Evolutionary conservation across 2,329 filamentous ascomycete genomes (phyloP).

Genomic region (Ophiocordyceps polyrhachis-furcata): DNA sequence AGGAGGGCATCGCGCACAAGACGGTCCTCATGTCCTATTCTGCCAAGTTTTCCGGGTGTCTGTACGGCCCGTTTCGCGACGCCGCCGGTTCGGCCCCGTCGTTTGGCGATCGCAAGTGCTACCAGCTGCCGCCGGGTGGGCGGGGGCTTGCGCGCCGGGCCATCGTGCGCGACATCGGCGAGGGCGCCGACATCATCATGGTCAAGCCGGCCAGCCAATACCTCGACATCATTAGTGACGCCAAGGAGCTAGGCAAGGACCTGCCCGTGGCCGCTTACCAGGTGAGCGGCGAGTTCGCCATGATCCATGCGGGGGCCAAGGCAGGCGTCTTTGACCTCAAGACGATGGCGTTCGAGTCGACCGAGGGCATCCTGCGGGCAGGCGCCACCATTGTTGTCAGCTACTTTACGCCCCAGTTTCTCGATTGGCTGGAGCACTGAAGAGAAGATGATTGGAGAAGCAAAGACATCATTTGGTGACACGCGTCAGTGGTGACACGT

Average conservation of each 20-base stretch:
- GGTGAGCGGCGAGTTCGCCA: slow-evolving; percentile 90
- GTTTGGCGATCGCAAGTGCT: slow-evolving; percentile 90
- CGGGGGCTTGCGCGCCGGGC: slow-evolving; percentile 81
- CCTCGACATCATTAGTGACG: slow-evolving; percentile 92
- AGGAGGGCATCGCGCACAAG: slow-evolving; percentile 80
- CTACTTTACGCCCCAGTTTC: slow-evolving; percentile 78
- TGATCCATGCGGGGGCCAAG: slow-evolving; percentile 92
- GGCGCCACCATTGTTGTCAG: slow-evolving; percentile 85
- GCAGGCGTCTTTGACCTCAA: slow-evolving; percentile 93
- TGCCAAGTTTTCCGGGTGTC: slow-evolving; percentile 89
- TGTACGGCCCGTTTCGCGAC: slow-evolving; percentile 95
- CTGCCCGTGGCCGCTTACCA: slow-evolving; percentile 92
- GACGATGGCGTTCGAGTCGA: slow-evolving; percentile 85
- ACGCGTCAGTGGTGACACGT: not conserved
- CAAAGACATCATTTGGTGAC: not conserved
- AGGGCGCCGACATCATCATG: slow-evolving; percentile 97
- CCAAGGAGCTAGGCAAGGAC: slow-evolving; percentile 82
- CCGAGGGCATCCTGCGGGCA: slow-evolving; percentile 79
- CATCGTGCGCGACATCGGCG: slow-evolving; percentile 73
- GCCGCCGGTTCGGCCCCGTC: slow-evolving; percentile 79
- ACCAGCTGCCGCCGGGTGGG: slow-evolving; percentile 85
- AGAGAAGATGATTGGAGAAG: no score
- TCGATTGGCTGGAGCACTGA: slow-evolving; percentile 44
- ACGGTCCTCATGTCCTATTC: slow-evolving; percentile 94
- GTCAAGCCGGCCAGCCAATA: slow-evolving; percentile 95